A percentile compares a stretch with the other conserved stretches of the same genome.
Evolutionary conservation across 2,329 filamentous ascomycete species (phyloP).

Genomic region (Leptoxyphium fumago): DNA sequence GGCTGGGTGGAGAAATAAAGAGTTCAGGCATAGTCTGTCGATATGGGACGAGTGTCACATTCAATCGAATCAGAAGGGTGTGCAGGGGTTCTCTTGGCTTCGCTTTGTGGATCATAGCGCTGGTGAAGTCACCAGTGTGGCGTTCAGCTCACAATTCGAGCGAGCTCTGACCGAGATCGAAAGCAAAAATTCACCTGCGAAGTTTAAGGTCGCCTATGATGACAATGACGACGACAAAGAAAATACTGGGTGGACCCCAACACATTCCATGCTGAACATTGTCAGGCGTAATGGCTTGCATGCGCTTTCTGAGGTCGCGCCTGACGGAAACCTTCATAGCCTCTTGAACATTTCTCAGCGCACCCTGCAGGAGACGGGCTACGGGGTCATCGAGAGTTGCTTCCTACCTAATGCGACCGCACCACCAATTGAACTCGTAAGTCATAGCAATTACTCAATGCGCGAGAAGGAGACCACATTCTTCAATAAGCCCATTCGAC

Average conservation of each 20-base stretch:
- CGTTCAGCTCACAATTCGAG: constrained; percentile 56
- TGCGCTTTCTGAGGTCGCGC: constrained; percentile 53
- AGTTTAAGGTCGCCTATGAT: constrained; percentile 54
- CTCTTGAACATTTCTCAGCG: constrained; percentile 65
- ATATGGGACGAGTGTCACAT: constrained; percentile 78
- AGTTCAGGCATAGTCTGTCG: constrained; percentile 70
- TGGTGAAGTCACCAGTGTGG: constrained; percentile 54
- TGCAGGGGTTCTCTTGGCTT: constrained; percentile 72
- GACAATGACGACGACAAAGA: constrained; percentile 43
- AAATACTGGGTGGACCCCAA: constrained; percentile 42
- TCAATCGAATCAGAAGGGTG: constrained; percentile 43
- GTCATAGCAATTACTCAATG: constrained; percentile 48
- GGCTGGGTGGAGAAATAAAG: constrained; percentile 69
- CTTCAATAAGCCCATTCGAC: constrained; percentile 66
- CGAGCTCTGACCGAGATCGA: constrained; percentile 46
- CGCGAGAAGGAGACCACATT: constrained; percentile 56
- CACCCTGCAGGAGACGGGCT: constrained; percentile 53
- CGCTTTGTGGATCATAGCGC: constrained; percentile 69
- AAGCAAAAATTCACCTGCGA: constrained; percentile 42
- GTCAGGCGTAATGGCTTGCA: constrained; percentile 51
- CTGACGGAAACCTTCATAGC: constrained; percentile 55
- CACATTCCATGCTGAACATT: constrained; percentile 72
- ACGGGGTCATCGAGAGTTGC: constrained; percentile 67
- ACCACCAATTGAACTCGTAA: constrained; percentile 70
- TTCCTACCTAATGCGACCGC: constrained; percentile 66